Evolutionary conservation across 148 eudicot genomes (phyloP), one percentile per base, ranked within the genome.

Genomic region (Amaranthus palmeri): DNA sequence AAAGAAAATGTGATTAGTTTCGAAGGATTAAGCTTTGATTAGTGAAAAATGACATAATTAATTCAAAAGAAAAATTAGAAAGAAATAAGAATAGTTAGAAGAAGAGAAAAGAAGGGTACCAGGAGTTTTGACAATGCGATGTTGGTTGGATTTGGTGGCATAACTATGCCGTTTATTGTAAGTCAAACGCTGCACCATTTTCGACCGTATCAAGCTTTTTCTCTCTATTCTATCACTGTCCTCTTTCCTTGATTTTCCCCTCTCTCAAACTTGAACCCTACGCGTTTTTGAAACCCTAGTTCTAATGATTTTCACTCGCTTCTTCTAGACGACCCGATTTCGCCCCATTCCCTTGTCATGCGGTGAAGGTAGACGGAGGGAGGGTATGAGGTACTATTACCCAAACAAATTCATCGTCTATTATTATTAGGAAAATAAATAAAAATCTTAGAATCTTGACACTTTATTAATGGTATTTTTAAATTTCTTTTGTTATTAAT

Each of bases 141-240:
- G 36, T 25, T 25, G 36, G 36, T 25, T 25, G 9, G 91, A 87
- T 69, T 87, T 87, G 81, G 91, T 87, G 66, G 91, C 88, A 69
- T 87, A 87, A 74, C 88, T 87, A 54, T 88, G 92, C 13, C 92
- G 77, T 6, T 45, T 74, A 0, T 88, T 83, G 76, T 88, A 88
- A 6, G 86, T 84, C 7, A 88, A 74, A 54, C 92, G 84, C 56
- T n/a, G n/a, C n/a, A n/a, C n/a, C n/a, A n/a, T n/a, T n/a, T n/a
- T n/a, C n/a, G n/a, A n/a, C n/a, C n/a, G n/a, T n/a, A n/a, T n/a
- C n/a, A n/a, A n/a, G n/a, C n/a, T n/a, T n/a, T n/a, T n/a, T n/a
- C n/a, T n/a, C n/a, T n/a, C n/a, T n/a, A n/a, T n/a, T n/a, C n/a
- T n/a, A n/a, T n/a, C n/a, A n/a, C n/a, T 86, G 86, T 73, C 53